These are phyloP conservation scores for Trypanosoma boissoni DNA, from an alignment of 208 protist species.

Conservation along the genomic window DNA sequence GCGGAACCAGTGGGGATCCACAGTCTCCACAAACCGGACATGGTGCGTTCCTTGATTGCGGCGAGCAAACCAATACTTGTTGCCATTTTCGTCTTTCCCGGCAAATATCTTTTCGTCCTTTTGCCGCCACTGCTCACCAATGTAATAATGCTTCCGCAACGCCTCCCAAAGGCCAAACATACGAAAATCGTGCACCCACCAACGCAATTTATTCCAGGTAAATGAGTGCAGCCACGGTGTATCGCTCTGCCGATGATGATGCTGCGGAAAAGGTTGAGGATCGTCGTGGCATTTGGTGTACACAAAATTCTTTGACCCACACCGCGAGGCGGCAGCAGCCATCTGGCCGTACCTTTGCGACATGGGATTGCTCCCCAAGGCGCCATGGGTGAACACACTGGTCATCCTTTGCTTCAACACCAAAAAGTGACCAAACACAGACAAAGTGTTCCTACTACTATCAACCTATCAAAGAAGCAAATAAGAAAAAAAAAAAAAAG, in stretches of 20 bases:
- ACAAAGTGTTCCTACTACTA: slow-evolving; percentile 4
- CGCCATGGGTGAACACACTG: slow-evolving; percentile 75
- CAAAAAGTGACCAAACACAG: neutral
- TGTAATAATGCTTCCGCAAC: slow-evolving; percentile 75
- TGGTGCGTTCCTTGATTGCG: slow-evolving; percentile 49
- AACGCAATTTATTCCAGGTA: slow-evolving; percentile 70
- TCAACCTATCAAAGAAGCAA: neutral
- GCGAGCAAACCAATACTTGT: slow-evolving; percentile 84
- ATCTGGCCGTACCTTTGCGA: slow-evolving; percentile 65
- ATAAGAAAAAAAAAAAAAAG: slow-evolving; percentile 5
- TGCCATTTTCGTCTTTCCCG: slow-evolving; percentile 90
- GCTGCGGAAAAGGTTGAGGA: slow-evolving; percentile 55
- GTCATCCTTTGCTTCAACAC: slow-evolving; percentile 37
- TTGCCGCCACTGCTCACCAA: slow-evolving; percentile 81
- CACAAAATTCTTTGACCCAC: slow-evolving; percentile 87
- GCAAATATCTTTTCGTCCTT: slow-evolving; percentile 93
- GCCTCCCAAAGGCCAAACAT: slow-evolving; percentile 89
- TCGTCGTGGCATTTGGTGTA: slow-evolving; percentile 76
- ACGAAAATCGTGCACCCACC: slow-evolving; percentile 87
- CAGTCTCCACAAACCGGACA: slow-evolving; percentile 70
- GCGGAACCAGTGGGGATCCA: slow-evolving; percentile 87
- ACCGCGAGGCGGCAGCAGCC: slow-evolving; percentile 56
- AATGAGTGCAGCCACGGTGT: slow-evolving; percentile 68
- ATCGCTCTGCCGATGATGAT: slow-evolving; percentile 83
- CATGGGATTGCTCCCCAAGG: slow-evolving; percentile 62